These are phyloP conservation scores for Cladosporium velox DNA, from an alignment of 2,329 filamentous ascomycete genomes.

Conservation along the genomic window DNA sequence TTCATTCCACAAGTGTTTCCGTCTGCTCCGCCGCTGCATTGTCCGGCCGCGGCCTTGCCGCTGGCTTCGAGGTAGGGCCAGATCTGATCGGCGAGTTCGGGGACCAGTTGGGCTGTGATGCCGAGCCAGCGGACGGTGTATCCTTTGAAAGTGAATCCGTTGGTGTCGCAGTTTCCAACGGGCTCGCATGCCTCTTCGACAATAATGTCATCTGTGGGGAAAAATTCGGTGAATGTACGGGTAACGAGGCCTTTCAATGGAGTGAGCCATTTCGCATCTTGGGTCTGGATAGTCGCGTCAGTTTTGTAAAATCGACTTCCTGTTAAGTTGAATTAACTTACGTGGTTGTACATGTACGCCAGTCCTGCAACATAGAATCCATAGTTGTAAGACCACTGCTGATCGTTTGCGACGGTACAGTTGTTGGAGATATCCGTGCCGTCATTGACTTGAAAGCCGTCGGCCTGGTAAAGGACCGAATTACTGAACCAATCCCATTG, in stretches of 20 bases:
- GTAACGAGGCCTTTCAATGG: slow-evolving; percentile 31
- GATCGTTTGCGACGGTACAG: slow-evolving; percentile 48
- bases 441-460: slow-evolving; percentile 50
- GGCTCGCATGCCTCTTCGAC: slow-evolving; percentile 48
- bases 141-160: slow-evolving; percentile 48
- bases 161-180: slow-evolving; percentile 44
- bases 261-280: slow-evolving; percentile 28
- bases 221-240: slow-evolving; percentile 41
- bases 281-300: slow-evolving; percentile 24
- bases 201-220: slow-evolving; percentile 41
- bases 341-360: slow-evolving; percentile 50
- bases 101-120: slow-evolving; percentile 59
- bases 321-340: slow-evolving; percentile 28
- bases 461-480: slow-evolving; percentile 43
- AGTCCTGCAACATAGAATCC: slow-evolving; percentile 51
- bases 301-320: background rate
- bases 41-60: slow-evolving; percentile 52
- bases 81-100: slow-evolving; percentile 55
- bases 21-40: slow-evolving; percentile 53
- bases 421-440: slow-evolving; percentile 49
- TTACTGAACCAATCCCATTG: slow-evolving; percentile 41
- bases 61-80: slow-evolving; percentile 51
- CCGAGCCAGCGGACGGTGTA: slow-evolving; percentile 58
- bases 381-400: slow-evolving; percentile 51
- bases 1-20: slow-evolving; percentile 48